Evolutionary conservation across 2,329 filamentous ascomycete genomes (phyloP), one percentile per base, ranked within the genome.

Genomic region (Xylaria multiplex): DNA sequence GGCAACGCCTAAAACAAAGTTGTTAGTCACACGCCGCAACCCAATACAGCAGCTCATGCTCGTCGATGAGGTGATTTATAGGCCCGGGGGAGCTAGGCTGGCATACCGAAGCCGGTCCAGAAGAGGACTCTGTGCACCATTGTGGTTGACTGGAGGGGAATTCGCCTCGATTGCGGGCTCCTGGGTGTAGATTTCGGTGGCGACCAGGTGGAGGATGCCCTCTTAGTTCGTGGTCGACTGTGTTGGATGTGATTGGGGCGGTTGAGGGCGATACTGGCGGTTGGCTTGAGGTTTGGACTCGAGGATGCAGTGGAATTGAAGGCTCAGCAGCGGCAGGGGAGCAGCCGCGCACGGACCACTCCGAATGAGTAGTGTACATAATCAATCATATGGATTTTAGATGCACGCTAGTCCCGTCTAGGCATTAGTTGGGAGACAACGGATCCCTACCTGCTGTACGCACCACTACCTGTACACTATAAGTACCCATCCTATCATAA

Each of bases 21-120:
- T 56, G 64, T 75, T 69, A 79, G 75, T 59, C 8, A 42, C 14
- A 42, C 52, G 46, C 35, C 35, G 8, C 13, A 40, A 16, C 42
- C 27, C 9, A 13, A 46, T 43, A 4, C 9, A 32, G 16, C 27
- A 43, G n/a, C 14, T 22, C 35, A 16, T 46, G 35, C 9, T 48
- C 30, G 27, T 59, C 19, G 32, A 43, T 4, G 55, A 22, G 64
- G 62, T 61, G 50, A 42, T 45, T 46, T 42, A 50, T 0, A 37
- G 24, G 65, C 9, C 22, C 16, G 37, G 24, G 37, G 42, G 59
- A 60, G 59, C 68, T 84, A 60, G 13, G 57, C 67, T 84, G 65
- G 69, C 86, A 77, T 89, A 97, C 95, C 95, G 88, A 97, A 97
- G 85, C 91, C 91, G 81, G 87, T 86, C 92, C 92, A 95, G 86